A percentile compares a stretch with the other conserved stretches of the same genome.
Evolutionary conservation across 805 yeast genomes (phyloP).

Genomic region (Nakazawaea ernobii): DNA sequence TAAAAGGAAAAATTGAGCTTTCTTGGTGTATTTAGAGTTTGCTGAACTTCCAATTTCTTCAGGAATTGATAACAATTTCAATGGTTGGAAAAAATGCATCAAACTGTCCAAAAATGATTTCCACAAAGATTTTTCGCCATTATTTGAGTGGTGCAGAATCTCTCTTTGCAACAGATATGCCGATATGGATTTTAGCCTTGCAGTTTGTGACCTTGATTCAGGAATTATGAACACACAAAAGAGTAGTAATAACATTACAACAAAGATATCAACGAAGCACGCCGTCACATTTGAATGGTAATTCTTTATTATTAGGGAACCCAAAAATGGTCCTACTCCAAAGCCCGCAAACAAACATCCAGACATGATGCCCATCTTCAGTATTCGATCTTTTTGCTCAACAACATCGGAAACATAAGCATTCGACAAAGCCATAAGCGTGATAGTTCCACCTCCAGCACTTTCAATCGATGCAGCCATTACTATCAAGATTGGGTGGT

Average conservation of each 20-base stretch:
- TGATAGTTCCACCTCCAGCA: constrained; percentile 47
- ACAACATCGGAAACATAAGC: constrained; percentile 63
- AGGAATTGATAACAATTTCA: constrained; percentile 43
- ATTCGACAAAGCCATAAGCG: constrained; percentile 44
- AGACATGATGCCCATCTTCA: constrained; percentile 44
- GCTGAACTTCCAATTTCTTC: constrained; percentile 27
- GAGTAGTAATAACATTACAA: constrained; percentile 25
- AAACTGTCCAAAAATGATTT: background rate
- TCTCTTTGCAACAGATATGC: background rate
- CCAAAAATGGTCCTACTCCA: constrained; percentile 51
- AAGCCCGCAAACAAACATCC: constrained; percentile 48
- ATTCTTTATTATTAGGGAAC: constrained; percentile 29
- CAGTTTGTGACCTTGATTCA: constrained; percentile 48
- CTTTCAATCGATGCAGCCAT: constrained; percentile 36
- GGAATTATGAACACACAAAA: constrained; percentile 33
- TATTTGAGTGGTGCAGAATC: background rate
- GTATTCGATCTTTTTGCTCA: constrained; percentile 46
- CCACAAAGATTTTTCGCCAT: background rate
- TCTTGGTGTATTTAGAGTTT: constrained; percentile 40
- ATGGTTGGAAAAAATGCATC: constrained; percentile 29
- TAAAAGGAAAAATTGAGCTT: constrained; percentile 29
- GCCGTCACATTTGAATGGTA: constrained; percentile 21
- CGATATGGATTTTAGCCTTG: constrained; percentile 41
- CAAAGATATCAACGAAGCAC: constrained; percentile 20
- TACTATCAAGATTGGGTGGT: constrained; percentile 29